A percentile compares a stretch with the other conserved stretches of the same genome.
Evolutionary conservation across 257 asterid genomes (phyloP).

Genomic region (Solanum verrucosum): DNA sequence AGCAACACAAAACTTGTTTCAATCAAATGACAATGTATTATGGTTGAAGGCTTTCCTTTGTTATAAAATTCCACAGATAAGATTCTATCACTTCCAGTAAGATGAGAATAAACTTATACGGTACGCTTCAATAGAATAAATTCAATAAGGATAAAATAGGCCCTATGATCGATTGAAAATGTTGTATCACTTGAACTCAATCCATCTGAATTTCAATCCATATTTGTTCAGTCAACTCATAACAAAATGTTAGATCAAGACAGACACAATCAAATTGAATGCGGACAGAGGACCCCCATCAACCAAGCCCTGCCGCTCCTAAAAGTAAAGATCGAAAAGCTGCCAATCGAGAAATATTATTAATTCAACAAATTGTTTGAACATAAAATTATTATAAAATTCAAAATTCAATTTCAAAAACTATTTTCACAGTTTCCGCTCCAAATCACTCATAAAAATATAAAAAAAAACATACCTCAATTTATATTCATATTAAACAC

Average conservation of each 20-base stretch:
- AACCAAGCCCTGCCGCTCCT: background rate
- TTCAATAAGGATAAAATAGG: no score
- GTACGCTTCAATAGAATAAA: background rate
- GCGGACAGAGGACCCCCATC: background rate
- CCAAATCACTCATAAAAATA: background rate
- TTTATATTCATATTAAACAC: background rate
- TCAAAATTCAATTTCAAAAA: background rate
- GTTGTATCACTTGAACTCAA: background rate
- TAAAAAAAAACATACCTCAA: background rate
- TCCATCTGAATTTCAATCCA: background rate
- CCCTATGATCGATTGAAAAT: background rate
- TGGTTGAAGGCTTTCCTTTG: background rate
- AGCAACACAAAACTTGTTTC: background rate
- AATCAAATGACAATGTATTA: background rate
- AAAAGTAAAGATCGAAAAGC: background rate
- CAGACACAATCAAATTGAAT: background rate
- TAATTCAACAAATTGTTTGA: no score
- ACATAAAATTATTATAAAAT: background rate
- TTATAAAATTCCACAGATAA: no score
- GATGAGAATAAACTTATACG: background rate
- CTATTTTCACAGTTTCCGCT: background rate
- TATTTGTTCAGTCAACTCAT: background rate
- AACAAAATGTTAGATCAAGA: background rate
- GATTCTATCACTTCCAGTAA: no score
- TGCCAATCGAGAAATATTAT: no score